A percentile compares a stretch with the other conserved stretches of the same genome.
Evolutionary conservation across 2,329 filamentous ascomycete genomes (phyloP).

Genomic region (Coniochaeta sp.): DNA sequence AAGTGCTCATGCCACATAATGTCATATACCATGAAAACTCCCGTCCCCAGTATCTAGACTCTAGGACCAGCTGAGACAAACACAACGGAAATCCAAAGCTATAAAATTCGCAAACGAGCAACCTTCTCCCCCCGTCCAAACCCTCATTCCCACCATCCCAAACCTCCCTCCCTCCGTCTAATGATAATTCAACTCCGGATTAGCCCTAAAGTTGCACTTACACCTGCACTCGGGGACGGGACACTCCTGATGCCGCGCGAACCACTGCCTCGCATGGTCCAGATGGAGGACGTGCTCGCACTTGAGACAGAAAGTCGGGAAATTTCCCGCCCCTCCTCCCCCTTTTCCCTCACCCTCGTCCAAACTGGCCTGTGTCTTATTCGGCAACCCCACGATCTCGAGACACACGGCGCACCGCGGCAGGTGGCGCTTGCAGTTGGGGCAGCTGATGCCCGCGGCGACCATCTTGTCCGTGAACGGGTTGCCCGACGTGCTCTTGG

Average conservation of each 20-base stretch:
- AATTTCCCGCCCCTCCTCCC: constrained; percentile 34
- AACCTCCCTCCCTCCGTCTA: too few relatives aligned
- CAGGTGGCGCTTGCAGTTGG: constrained; percentile 59
- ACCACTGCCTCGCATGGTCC: constrained; percentile 63
- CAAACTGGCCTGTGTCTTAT: constrained; percentile 38
- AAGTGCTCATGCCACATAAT: too few relatives aligned
- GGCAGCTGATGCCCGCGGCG: constrained; percentile 56
- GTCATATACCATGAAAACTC: too few relatives aligned
- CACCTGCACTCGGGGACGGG: constrained; percentile 64
- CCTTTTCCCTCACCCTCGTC: too few relatives aligned
- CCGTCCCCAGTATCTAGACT: too few relatives aligned
- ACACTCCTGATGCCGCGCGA: constrained; percentile 56
- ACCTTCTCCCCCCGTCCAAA: too few relatives aligned
- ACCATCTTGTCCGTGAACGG: constrained; percentile 50
- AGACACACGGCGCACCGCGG: constrained; percentile 63
- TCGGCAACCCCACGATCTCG: constrained; percentile 57
- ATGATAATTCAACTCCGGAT: constrained; percentile 50
- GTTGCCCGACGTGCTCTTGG: constrained; percentile 28
- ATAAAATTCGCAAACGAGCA: too few relatives aligned
- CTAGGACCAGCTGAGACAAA: too few relatives aligned
- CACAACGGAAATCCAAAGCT: too few relatives aligned
- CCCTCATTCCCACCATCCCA: too few relatives aligned
- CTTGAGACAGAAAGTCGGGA: constrained; percentile 62
- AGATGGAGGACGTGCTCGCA: constrained; percentile 64
- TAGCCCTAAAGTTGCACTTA: constrained; percentile 54